Evolutionary conservation across 176 grass and related monocot genomes (phyloP), one percentile per base, ranked within the genome.

Genomic region (Aegilops tauschii): DNA sequence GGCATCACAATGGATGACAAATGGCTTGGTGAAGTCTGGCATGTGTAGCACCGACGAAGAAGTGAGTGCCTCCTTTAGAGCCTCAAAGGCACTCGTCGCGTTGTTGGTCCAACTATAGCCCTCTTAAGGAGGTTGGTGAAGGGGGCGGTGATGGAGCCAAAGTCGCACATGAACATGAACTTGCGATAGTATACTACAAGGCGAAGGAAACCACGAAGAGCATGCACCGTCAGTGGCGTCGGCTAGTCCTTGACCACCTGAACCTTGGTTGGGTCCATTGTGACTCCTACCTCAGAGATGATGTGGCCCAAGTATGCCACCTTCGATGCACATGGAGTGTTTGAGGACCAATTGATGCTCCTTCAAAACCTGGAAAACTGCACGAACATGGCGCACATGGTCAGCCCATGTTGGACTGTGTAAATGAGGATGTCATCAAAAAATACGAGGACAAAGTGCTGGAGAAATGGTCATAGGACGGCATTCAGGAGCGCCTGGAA

Each of bases 341-440:
- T 80, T 80, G 13, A 32, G 27, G 5, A 39, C 14, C 2, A 80
- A 14, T 1, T 5, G 35, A 9, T 80, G 59, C 0, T 18, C 0
- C 0, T 6, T 2, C 2, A 44, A 9, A 0, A 9, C 4, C 0
- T 12, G 0, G 2, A 80, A 3, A 0, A 80, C 61, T 0, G 8
- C 36, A 0, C 4, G 36, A 0, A 80, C 12, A 28, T 80, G 78
- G 0, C n/a, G n/a, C 0, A 80, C 5, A 12, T 81, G 79, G 1
- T 81, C 9, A 1, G 0, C 3, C 25, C 79, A 81, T 1, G 63
- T n/a, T 1, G 23, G 1, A 4, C 17, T n/a, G 6, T 80, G 6
- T 80, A 80, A 5, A 80, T 29, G 1, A 42, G 34, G 2, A 80
- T 65, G 12, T 61, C 52, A 16, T 79, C 20, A 25, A 79, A 12